Conservation (phyloP, 441 rosid species). For the Populus trichocarpa region DNA sequence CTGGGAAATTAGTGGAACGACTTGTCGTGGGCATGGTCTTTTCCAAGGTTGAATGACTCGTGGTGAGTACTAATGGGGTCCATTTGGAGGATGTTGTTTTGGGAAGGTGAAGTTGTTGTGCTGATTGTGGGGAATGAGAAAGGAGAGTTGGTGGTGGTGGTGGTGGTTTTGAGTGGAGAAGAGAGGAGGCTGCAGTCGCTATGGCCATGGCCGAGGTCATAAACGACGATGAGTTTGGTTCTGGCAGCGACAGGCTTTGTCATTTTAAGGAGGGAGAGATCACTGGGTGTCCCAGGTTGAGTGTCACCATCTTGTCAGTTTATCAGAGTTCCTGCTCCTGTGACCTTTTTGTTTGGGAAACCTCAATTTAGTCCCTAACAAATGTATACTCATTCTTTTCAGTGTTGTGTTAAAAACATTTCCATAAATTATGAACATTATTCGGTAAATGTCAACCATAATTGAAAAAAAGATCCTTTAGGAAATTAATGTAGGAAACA, state of each 20-base stretch:
- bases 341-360: too few relatives aligned
- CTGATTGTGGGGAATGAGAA: not conserved
- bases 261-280: not conserved
- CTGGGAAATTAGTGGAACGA: not conserved
- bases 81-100: not conserved
- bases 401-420: too few relatives aligned
- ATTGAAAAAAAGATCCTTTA: too few relatives aligned
- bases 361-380: too few relatives aligned
- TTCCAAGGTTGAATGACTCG: not conserved
- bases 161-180: constrained; percentile 19
- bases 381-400: too few relatives aligned
- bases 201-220: constrained; percentile 13
- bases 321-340: too few relatives aligned
- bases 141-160: not conserved
- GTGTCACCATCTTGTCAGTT: too few relatives aligned
- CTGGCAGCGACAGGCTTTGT: not conserved
- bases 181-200: constrained; percentile 24
- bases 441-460: too few relatives aligned
- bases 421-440: too few relatives aligned
- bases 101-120: constrained; percentile 8
- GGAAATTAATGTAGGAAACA: too few relatives aligned
- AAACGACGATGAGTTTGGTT: not conserved
- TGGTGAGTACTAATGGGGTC: not conserved
- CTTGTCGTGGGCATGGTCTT: too few relatives aligned
- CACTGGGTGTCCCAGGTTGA: too few relatives aligned